phyloP scores from a whole-genome alignment of 228 moss, liverwort and hornwort genomes.

The Sphagnum fallax region DNA sequence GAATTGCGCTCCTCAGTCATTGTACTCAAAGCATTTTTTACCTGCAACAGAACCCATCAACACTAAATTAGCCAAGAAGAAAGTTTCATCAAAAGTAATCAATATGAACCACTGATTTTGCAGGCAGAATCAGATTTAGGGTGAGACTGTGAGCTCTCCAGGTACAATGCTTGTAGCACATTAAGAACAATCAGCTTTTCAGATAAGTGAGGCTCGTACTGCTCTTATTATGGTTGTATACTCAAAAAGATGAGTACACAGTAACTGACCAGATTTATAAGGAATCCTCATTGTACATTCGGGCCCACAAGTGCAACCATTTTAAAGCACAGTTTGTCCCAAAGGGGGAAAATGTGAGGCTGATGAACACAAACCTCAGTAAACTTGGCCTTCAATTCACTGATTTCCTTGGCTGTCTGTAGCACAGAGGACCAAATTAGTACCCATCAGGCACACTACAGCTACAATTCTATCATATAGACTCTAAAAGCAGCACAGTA shows the following conservation, averaged over 20 bases:
- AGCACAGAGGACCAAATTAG: neutral
- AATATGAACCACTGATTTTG: neutral
- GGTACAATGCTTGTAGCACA: too few relatives aligned
- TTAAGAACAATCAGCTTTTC: too few relatives aligned
- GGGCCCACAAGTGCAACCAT: too few relatives aligned
- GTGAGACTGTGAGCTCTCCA: neutral
- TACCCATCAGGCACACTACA: neutral
- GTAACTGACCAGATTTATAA: too few relatives aligned
- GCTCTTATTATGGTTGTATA: too few relatives aligned
- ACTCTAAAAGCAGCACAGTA: neutral
- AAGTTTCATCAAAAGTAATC: neutral
- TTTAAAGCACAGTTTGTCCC: too few relatives aligned
- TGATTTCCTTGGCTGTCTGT: constrained; percentile 67
- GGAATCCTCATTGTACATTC: too few relatives aligned
- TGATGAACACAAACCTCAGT: constrained; percentile 55
- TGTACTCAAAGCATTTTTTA: constrained; percentile 57
- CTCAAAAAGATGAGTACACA: too few relatives aligned
- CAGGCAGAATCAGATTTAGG: neutral
- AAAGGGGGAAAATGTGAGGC: too few relatives aligned
- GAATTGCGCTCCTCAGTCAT: constrained; percentile 74
- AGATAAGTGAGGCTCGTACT: too few relatives aligned
- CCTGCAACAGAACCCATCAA: constrained; percentile 22
- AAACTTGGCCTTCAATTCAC: constrained; percentile 78
- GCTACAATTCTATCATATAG: neutral
- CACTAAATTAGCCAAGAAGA: too few relatives aligned